Evolutionary conservation across 768 basidiomycete species (phyloP).

Genomic region (Hemileccinum impolitum): DNA sequence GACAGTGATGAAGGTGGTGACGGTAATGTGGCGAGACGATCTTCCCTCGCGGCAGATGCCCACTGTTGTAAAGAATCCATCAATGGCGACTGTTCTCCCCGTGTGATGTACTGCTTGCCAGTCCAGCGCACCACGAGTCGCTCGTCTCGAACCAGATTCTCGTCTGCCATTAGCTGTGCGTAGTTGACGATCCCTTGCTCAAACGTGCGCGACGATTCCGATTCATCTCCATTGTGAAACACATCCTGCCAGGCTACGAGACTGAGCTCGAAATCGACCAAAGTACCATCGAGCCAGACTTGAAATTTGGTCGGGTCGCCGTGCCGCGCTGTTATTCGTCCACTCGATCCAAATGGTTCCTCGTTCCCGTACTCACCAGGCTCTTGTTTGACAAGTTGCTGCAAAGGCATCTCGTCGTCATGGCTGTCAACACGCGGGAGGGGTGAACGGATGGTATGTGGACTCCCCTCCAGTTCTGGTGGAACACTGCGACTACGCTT

Average conservation of each 20-base stretch:
- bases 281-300: constrained; percentile 57
- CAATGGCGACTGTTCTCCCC: constrained; percentile 67
- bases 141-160: constrained; percentile 55
- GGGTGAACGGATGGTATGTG: constrained; percentile 23
- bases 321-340: constrained; percentile 54
- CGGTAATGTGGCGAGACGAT: constrained; percentile 10
- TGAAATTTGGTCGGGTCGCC: constrained; percentile 62
- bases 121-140: constrained; percentile 74
- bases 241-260: constrained; percentile 40
- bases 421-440: constrained; percentile 21
- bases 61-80: constrained; percentile 72
- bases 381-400: neutral
- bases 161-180: constrained; percentile 61
- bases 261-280: constrained; percentile 73
- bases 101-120: constrained; percentile 73
- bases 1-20: constrained; percentile 5
- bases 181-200: constrained; percentile 62
- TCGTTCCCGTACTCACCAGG: constrained; percentile 3
- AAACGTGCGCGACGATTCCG: constrained; percentile 56
- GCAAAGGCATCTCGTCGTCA: constrained; percentile 19
- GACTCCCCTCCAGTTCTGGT: constrained; percentile 47
- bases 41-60: constrained; percentile 32
- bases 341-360: constrained; percentile 45
- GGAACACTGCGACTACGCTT: constrained; percentile 58
- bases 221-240: constrained; percentile 40